Evolutionary conservation across 1,139 yeast genomes (phyloP), one percentile per base, ranked within the genome.

Genomic region (Sugiyamaella grinbergsii): DNA sequence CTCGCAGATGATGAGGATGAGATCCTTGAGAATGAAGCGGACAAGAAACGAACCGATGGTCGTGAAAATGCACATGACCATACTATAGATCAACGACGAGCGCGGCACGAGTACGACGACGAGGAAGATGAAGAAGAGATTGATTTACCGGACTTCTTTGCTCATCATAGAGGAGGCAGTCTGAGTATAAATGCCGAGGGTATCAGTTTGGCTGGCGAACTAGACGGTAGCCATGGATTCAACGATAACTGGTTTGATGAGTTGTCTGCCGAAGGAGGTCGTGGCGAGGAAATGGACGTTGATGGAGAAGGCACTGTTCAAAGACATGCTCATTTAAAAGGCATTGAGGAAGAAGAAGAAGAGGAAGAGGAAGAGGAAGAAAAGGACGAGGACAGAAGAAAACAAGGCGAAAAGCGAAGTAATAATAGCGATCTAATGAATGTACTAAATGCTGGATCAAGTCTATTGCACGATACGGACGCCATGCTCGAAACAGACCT

Each of bases 1-100:
- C 74, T 93, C 51, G 98, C 98, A 0, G 98, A 90, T 43, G 96
- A 76, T 45, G 75, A 70, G 4, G 51, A 54, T 31, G 53, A 53
- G 22, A 23, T 53, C 10, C 38, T 29, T n/a, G 42, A 33, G 43
- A 38, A 53, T 31, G 52, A 51, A 18, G 34, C 43, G 7, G 42
- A 24, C 7, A 16, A 29, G 11, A 41, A 31, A 18, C 20, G 34
- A 20, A 10, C 11, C 11, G 32, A 20, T 16, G 23, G 4, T 11
- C 23, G 26, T 18, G 38, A 22, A 19, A 16, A 23, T 29, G 24
- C 6, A 5, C 11, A 18, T 4, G 19, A 32, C 19, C 8, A 16
- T 13, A 31, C 18, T n/a, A 2, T 29, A 11, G 32, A 29, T 10
- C 32, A 29, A 8, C 37, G 18, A n/a, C 24, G 34, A 3, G 18